Percentiles rank a stretch among this genome's conserved stretches.
Evolutionary conservation across 2,329 filamentous ascomycete genomes (phyloP).

Genomic region (Acephala macrosclerotiorum): DNA sequence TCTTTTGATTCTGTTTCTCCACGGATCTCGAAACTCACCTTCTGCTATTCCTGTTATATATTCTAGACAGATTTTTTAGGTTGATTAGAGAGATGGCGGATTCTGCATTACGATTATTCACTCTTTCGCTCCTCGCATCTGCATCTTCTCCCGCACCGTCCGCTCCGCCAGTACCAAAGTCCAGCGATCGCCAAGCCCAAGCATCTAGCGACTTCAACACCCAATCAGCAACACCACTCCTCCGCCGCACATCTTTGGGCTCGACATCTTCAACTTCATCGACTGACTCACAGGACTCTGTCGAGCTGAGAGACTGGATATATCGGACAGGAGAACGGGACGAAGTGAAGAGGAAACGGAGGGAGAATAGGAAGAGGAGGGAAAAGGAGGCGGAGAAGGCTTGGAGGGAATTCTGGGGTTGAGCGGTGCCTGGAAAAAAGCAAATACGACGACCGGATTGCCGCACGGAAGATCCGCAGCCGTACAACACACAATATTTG

Average conservation of each 20-base stretch:
- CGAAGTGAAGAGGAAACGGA: slow-evolving; percentile 26
- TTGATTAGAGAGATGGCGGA: slow-evolving; percentile 5
- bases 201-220: neutral
- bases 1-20: slow-evolving; percentile 8
- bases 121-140: slow-evolving; percentile 16
- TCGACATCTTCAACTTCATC: slow-evolving; percentile 20
- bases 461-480: neutral
- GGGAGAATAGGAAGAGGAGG: slow-evolving; percentile 20
- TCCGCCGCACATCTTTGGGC: slow-evolving; percentile 20
- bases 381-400: slow-evolving; percentile 24
- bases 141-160: neutral
- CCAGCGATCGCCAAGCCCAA: neutral
- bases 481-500: neutral
- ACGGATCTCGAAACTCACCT: slow-evolving; percentile 1
- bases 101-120: slow-evolving; percentile 35
- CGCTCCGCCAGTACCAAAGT: neutral
- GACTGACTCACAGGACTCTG: slow-evolving; percentile 20
- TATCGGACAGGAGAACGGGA: slow-evolving; percentile 23
- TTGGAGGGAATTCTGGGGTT: slow-evolving; percentile 34
- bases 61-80: neutral
- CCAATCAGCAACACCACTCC: slow-evolving; percentile 14
- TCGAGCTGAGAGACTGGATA: slow-evolving; percentile 28
- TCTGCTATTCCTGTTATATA: neutral
- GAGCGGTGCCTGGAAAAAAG: slow-evolving; percentile 2
- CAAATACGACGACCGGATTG: neutral